Conservation (phyloP, 306 rosid species). For the Sindora glabra region DNA sequence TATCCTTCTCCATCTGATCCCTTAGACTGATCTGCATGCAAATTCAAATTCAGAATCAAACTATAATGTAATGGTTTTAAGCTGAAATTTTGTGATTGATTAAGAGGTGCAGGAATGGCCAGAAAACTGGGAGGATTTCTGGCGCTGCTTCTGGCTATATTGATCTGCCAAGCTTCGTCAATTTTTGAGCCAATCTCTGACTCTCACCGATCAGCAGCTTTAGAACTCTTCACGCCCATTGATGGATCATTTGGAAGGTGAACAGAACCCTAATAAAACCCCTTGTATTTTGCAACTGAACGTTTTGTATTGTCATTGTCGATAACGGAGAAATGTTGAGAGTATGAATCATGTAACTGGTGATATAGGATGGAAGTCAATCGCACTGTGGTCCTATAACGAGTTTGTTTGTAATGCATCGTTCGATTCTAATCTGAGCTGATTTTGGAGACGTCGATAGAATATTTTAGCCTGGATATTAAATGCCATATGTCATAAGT, state of each 20-base stretch:
- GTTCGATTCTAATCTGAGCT: slow-evolving; percentile 12
- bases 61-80: too few relatives aligned
- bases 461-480: neutral
- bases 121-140: slow-evolving; percentile 44
- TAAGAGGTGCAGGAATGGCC: slow-evolving; percentile 80
- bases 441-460: neutral
- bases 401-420: neutral
- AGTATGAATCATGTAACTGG: too few relatives aligned
- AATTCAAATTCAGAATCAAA: too few relatives aligned
- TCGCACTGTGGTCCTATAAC: neutral
- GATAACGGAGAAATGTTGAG: neutral
- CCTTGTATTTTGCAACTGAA: neutral
- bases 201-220: slow-evolving; percentile 75
- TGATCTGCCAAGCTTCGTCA: slow-evolving; percentile 42
- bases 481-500: neutral
- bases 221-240: slow-evolving; percentile 45
- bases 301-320: neutral
- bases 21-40: too few relatives aligned
- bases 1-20: too few relatives aligned
- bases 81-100: slow-evolving; percentile 15
- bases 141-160: slow-evolving; percentile 39
- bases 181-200: slow-evolving; percentile 60
- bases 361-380: too few relatives aligned
- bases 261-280: slow-evolving; percentile 32
- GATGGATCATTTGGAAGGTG: slow-evolving; percentile 64